phyloP scores from a whole-genome alignment of 371 early-diverging fungal species.

The Mucor irregularis region DNA sequence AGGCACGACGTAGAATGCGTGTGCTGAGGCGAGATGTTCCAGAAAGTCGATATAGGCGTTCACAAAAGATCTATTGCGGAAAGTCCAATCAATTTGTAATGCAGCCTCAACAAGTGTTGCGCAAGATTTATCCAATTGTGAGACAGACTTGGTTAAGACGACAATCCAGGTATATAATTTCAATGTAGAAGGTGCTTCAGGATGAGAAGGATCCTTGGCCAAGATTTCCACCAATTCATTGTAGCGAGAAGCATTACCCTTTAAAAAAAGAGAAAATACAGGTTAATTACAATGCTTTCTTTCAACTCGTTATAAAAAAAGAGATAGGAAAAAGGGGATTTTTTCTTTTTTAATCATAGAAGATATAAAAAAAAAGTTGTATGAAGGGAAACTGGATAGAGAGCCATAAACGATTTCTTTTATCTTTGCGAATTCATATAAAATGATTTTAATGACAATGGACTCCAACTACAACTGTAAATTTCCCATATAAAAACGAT shows the following conservation, averaged over 20 bases:
- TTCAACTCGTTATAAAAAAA: neutral
- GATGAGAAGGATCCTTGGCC: conserved; percentile 37
- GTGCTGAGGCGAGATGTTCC: conserved; percentile 83
- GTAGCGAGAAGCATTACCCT: conserved; percentile 53
- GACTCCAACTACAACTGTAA: conserved; percentile 8
- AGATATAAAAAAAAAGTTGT: conserved; percentile 16
- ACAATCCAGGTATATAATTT: conserved; percentile 54
- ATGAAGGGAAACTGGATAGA: conserved; percentile 6
- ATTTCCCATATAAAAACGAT: neutral
- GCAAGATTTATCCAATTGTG: conserved; percentile 54
- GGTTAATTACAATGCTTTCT: neutral
- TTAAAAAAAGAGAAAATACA: neutral
- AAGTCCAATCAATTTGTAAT: conserved; percentile 70
- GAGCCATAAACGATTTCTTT: neutral
- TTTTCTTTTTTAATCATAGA: conserved; percentile 5
- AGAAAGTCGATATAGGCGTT: conserved; percentile 70
- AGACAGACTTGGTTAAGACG: conserved; percentile 57
- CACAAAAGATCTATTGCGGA: conserved; percentile 61
- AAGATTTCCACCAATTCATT: conserved; percentile 55
- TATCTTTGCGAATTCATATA: neutral
- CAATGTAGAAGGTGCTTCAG: conserved; percentile 50
- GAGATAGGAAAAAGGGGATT: neutral
- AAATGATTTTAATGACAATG: neutral
- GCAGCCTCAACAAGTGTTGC: conserved; percentile 72
- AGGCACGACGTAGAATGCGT: conserved; percentile 74